Base-by-base conservation (phyloP, 1,284 basidiomycete genomes). In the Pseudozyma sp. region DNA sequence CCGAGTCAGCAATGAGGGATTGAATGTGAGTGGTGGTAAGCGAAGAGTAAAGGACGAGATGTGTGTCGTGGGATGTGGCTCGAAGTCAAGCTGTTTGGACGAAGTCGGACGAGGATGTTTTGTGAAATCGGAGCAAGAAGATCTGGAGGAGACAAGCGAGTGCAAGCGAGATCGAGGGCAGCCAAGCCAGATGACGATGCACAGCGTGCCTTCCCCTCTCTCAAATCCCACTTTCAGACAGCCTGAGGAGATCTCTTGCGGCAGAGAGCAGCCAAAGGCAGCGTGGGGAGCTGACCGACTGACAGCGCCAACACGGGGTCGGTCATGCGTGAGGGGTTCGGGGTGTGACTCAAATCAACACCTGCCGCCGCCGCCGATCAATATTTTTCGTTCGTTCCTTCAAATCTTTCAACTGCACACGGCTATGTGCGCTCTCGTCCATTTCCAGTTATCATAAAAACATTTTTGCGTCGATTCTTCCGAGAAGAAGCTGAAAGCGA, bases 401-500 rank as follows among this genome's bases (percentile, higher is more conserved):
- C 35, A 10, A 14, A n/a, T n/a, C 14, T 9, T 14, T 37, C 35
- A 14, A 37, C 35, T 14, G 35, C 35, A 37, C 35, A 37, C 35
- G 35, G 13, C 10, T 37, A 10, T 37, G 35, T 37, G 35, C 24
- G 24, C 24, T 24, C 24, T 24, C 24, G 24, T 24, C 24, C 24
- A 4, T 24, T 24, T 24, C 24, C 2, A 24, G 4, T 24, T 24
- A n/a, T n/a, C n/a, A n/a, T n/a, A 4, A 24, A 24, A 24, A 16
- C 8, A n/a, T n/a, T 30, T 30, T 31, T 13, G 14, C 44, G 7
- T 30, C 31, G 30, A 8, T 39, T 31, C 14, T 30, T 17, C n/a
- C 19, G n/a, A 52, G 10, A 54, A 45, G 42, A 44, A 45, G 52
- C 42, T 54, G 52, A 54, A 54, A 54, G 52, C 52, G 52, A 37